Base-by-base conservation (phyloP, 176 grass and related monocot species). In the Paspalum notatum region DNA sequence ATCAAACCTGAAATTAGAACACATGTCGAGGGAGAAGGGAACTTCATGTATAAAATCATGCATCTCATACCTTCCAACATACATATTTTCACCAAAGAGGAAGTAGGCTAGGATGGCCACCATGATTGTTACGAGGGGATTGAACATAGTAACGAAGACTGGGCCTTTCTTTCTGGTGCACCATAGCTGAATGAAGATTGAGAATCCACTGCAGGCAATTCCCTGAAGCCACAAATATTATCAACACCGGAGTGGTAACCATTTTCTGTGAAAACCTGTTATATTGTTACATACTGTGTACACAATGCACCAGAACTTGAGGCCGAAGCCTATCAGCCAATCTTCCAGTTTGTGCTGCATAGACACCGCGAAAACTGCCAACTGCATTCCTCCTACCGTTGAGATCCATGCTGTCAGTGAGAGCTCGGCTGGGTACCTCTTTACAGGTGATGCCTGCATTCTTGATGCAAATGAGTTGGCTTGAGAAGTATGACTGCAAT, bases 61-160 rank as follows among this genome's bases (percentile, higher is more conserved):
- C n/a, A n/a, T n/a, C n/a, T n/a, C n/a, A n/a, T n/a, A n/a, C 93
- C 90, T 97, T 57, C 94, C 94, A 8, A 83, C 45, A 55, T 89
- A 85, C 51, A 97, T 80, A 72, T 70, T 80, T 56, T 97, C 90
- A 43, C 88, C 94, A 12, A 97, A 93, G 45, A 91, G 66, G 72
- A 87, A 91, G 41, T 87, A 97, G 1, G 90, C 83, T 4, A 93
- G 63, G 58, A 87, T 7, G 39, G 89, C 82, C 57, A 93, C 91
- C 91, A 93, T 93, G 74, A 97, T 59, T 7, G 91, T 91, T 4
- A 66, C 71, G 21, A 97, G 46, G 26, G 94, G 94, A 45, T 88
- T 97, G 79, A 97, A 97, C 91, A 97, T 97, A 64, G 89, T 97
- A 15, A 94, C 94, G 65, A 97, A 97, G 45, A 97, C 94, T 9